Percentiles rank a stretch among this genome's conserved stretches.
Conservation (phyloP, 2,329 filamentous ascomycete species). For the Penicillium sp. region DNA sequence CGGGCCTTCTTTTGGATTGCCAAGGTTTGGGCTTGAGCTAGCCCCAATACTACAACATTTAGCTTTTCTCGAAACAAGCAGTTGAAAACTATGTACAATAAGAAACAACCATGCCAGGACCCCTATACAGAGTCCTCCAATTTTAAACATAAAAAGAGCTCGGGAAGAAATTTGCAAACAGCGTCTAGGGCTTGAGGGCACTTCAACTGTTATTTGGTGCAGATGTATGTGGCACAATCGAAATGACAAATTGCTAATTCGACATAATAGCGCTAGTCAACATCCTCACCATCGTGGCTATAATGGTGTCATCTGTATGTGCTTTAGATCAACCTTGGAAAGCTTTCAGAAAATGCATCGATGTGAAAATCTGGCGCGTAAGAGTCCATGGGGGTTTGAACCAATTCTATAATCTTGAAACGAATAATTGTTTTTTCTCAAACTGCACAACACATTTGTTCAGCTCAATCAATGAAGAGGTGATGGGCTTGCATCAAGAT, state of each 20-base stretch:
- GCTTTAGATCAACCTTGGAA: neutral
- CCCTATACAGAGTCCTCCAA: neutral
- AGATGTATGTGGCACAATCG: neutral
- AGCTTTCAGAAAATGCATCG: neutral
- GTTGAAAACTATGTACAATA: neutral
- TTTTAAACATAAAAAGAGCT: neutral
- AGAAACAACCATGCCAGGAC: neutral
- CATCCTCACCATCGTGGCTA: neutral
- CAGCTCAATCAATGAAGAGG: neutral
- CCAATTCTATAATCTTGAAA: neutral
- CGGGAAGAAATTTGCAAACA: neutral
- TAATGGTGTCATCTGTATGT: neutral
- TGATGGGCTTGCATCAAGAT: neutral
- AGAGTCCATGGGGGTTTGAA: neutral
- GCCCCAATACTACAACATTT: neutral
- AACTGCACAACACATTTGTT: too few relatives aligned
- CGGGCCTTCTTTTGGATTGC: neutral
- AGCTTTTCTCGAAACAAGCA: neutral
- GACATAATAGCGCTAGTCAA: neutral
- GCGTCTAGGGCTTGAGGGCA: neutral
- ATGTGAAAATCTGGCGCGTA: neutral
- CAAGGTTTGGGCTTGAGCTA: neutral
- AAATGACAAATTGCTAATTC: neutral
- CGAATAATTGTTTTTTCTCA: too few relatives aligned
- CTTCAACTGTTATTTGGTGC: neutral